Conservation (phyloP, 2,329 filamentous ascomycete species). For the Xylaria hypoxylon region DNA sequence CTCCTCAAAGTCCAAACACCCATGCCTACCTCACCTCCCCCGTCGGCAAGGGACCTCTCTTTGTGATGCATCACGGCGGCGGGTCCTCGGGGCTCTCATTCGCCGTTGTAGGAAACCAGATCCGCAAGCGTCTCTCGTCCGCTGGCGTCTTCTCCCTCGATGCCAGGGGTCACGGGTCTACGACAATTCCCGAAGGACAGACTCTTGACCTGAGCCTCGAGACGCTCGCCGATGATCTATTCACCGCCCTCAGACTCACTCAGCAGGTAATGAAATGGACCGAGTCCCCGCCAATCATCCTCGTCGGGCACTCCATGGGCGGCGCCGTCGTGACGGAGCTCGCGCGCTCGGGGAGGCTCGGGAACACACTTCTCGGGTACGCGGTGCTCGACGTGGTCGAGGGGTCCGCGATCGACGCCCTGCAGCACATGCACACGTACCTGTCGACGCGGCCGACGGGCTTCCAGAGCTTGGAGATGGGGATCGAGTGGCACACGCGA, state of each 20-base stretch:
- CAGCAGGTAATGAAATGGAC: constrained; percentile 78
- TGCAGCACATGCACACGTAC: constrained; percentile 94
- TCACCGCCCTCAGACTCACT: constrained; percentile 75
- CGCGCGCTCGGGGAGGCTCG: constrained; percentile 75
- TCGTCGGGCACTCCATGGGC: constrained; percentile 93
- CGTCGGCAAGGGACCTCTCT: constrained; percentile 78
- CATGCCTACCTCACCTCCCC: constrained; percentile 93
- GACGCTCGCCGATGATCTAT: constrained; percentile 78
- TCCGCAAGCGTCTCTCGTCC: constrained; percentile 79
- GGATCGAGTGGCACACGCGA: constrained; percentile 93
- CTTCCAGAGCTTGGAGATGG: constrained; percentile 81
- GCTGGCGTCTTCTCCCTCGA: constrained; percentile 89
- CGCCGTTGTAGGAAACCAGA: constrained; percentile 80
- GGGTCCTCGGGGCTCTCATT: constrained; percentile 95
- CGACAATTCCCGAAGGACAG: constrained; percentile 60
- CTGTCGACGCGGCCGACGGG: constrained; percentile 81
- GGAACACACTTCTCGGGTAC: constrained; percentile 80
- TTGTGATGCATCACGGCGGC: constrained; percentile 94
- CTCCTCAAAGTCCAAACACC: constrained; percentile 66
- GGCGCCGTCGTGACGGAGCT: constrained; percentile 91
- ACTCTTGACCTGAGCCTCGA: constrained; percentile 75
- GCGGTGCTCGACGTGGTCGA: constrained; percentile 96
- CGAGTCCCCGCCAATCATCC: constrained; percentile 77
- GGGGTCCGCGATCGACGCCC: constrained; percentile 92
- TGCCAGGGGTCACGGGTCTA: constrained; percentile 86